A percentile compares a stretch with the other conserved stretches of the same genome.
Evolutionary conservation across 768 basidiomycete genomes (phyloP).

Genomic region (Podaxis sp.): DNA sequence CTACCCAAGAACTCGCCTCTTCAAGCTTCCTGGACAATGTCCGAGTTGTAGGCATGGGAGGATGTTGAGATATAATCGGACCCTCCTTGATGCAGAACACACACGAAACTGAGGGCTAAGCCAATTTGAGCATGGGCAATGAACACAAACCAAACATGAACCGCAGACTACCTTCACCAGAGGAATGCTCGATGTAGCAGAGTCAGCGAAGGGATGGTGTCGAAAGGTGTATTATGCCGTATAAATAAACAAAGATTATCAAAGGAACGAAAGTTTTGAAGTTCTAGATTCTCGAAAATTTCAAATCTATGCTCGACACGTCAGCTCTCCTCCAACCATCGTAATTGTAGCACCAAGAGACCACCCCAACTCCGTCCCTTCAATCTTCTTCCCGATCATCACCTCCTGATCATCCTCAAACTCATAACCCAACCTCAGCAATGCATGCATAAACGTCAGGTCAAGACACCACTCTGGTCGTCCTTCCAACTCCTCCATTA

Average conservation of each 20-base stretch:
- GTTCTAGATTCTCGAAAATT: background rate
- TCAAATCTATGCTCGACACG: constrained; percentile 35
- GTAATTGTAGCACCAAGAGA: constrained; percentile 81
- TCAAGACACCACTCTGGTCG: constrained; percentile 96
- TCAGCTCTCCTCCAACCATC: constrained; percentile 60
- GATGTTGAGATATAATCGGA: no score
- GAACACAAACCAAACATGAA: no score
- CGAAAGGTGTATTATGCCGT: background rate
- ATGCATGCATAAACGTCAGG: constrained; percentile 89
- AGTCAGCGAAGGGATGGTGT: no score
- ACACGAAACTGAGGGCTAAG: no score
- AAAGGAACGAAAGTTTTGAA: constrained; percentile 8
- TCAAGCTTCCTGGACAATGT: background rate
- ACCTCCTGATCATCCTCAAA: constrained; percentile 66
- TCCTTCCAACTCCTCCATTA: constrained; percentile 63
- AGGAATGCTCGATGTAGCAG: no score
- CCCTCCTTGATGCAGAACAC: no score
- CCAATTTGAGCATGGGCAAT: no score
- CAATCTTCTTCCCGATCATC: constrained; percentile 80
- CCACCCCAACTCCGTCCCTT: constrained; percentile 93
- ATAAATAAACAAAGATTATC: background rate
- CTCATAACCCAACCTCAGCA: constrained; percentile 89
- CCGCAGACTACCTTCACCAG: no score
- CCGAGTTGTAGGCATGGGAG: background rate
- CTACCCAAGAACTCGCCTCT: no score